phyloP scores from a whole-genome alignment of 176 grass and related monocot genomes.

The Oryza coarctata region DNA sequence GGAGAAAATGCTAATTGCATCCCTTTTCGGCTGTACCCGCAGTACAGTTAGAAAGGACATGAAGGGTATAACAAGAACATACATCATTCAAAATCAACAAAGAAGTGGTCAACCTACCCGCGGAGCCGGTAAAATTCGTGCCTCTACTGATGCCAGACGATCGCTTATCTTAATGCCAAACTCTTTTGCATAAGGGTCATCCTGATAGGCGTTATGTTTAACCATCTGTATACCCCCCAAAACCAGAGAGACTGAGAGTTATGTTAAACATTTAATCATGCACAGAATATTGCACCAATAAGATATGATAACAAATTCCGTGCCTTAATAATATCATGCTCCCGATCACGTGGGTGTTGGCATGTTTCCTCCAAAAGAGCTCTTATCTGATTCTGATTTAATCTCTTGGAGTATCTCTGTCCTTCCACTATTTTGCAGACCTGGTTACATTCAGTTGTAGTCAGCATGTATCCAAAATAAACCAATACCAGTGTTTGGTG shows the following conservation, averaged over 20 bases:
- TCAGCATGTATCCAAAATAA: neutral
- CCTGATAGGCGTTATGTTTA: conserved; percentile 59
- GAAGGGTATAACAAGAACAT: neutral
- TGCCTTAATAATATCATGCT: neutral
- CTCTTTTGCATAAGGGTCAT: conserved; percentile 65
- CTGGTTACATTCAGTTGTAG: conserved; percentile 23
- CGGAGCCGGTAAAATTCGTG: conserved; percentile 70
- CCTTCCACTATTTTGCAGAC: conserved; percentile 83
- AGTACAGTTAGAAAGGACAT: neutral
- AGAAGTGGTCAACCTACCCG: conserved; percentile 37
- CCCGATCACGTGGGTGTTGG: neutral
- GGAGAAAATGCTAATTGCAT: neutral
- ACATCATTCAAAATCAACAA: neutral
- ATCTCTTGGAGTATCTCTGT: conserved; percentile 65
- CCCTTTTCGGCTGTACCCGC: neutral
- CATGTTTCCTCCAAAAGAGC: neutral
- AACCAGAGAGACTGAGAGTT: neutral
- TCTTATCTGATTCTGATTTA: neutral
- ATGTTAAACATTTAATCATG: neutral
- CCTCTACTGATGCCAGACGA: conserved; percentile 61
- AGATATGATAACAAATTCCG: neutral
- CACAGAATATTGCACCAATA: neutral
- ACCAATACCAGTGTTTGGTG: neutral
- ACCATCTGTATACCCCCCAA: conserved; percentile 42
- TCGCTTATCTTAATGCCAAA: conserved; percentile 71